Percentiles rank a stretch among this genome's conserved stretches.
These are phyloP conservation scores for Parasarocladium wereldwijsianum DNA, from an alignment of 2,329 filamentous ascomycete genomes.

Conservation along the genomic window DNA sequence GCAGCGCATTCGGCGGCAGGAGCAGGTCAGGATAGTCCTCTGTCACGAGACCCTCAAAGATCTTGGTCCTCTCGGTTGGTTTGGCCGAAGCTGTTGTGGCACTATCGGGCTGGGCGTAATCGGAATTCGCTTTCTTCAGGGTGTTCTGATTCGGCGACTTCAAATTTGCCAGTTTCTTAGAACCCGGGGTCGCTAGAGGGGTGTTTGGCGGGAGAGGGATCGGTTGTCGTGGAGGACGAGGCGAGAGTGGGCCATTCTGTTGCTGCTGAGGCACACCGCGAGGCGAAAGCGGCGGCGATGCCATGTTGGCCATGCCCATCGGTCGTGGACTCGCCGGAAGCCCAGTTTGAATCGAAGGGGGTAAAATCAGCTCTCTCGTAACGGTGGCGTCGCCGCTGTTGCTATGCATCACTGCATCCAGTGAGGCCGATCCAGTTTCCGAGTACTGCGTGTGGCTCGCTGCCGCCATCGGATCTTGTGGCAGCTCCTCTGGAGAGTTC, in stretches of 20 bases:
- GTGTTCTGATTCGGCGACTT: slow-evolving; percentile 7
- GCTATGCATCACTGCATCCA: slow-evolving; percentile 35
- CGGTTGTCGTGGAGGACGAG: slow-evolving; percentile 58
- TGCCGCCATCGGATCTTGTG: slow-evolving; percentile 21
- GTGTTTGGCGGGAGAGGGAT: slow-evolving; percentile 60
- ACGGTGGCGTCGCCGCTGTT: slow-evolving; percentile 12
- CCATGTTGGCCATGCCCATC: slow-evolving; percentile 27
- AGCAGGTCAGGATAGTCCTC: slow-evolving; percentile 80
- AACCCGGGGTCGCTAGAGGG: slow-evolving; percentile 30
- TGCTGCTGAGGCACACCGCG: slow-evolving; percentile 15
- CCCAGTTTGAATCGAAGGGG: slow-evolving; percentile 41
- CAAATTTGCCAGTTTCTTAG: slow-evolving; percentile 18
- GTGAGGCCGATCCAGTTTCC: slow-evolving; percentile 29
- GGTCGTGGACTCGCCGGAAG: slow-evolving; percentile 44
- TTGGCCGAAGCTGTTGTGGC: slow-evolving; percentile 16
- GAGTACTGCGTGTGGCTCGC: slow-evolving; percentile 20
- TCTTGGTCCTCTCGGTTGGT: slow-evolving; percentile 29
- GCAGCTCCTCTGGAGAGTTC: slow-evolving; percentile 16
- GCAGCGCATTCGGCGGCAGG: slow-evolving; percentile 75
- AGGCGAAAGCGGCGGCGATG: slow-evolving; percentile 57
- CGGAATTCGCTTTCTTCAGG: not conserved
- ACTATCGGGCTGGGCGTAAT: slow-evolving; percentile 1
- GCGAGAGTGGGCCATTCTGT: slow-evolving; percentile 45
- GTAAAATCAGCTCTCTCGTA: slow-evolving; percentile 18
- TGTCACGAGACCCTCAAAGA: slow-evolving; percentile 66